Percentiles rank a stretch among this genome's conserved stretches.
Evolutionary conservation across 176 grass and related monocot species (phyloP).

Genomic region (Oryza glaberrima): DNA sequence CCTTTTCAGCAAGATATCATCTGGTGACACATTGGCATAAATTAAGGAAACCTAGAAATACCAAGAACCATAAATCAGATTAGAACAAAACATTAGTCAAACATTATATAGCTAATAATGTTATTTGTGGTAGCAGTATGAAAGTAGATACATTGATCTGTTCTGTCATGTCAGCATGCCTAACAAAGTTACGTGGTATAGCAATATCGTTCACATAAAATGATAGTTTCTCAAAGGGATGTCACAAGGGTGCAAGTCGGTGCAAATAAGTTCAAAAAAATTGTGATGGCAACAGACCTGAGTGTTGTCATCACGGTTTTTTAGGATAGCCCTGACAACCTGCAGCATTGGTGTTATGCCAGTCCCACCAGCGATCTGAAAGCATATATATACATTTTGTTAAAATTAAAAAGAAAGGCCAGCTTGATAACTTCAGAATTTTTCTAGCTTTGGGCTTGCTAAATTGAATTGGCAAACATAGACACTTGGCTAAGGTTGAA

Average conservation of each 20-base stretch:
- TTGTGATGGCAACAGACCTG: slow-evolving; percentile 55
- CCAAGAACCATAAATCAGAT: slow-evolving; percentile 28
- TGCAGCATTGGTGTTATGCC: slow-evolving; percentile 99
- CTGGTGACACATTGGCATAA: slow-evolving; percentile 91
- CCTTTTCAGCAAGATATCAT: slow-evolving; percentile 91
- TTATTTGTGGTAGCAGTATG: slow-evolving; percentile 2
- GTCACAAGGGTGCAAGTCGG: slow-evolving; percentile 12
- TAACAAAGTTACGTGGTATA: slow-evolving; percentile 13
- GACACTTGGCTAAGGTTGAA: neutral
- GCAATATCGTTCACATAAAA: slow-evolving; percentile 19
- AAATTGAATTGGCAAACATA: slow-evolving; percentile 13
- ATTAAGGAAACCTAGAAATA: slow-evolving; percentile 82
- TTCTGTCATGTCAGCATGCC: slow-evolving; percentile 15
- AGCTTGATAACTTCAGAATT: neutral
- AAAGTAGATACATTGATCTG: slow-evolving; percentile 21
- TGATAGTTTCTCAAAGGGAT: slow-evolving; percentile 18
- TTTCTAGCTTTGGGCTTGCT: neutral
- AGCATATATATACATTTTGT: slow-evolving; percentile 27
- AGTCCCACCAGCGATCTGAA: slow-evolving; percentile 85
- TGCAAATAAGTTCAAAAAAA: neutral
- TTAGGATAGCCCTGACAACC: slow-evolving; percentile 92
- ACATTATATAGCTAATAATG: neutral
- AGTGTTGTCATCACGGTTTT: slow-evolving; percentile 95
- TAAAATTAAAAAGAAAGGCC: neutral
- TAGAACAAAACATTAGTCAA: slow-evolving; percentile 4